These are phyloP conservation scores for Stylosanthes scabra DNA, from an alignment of 331 rosid genomes.

Conservation along the genomic window DNA sequence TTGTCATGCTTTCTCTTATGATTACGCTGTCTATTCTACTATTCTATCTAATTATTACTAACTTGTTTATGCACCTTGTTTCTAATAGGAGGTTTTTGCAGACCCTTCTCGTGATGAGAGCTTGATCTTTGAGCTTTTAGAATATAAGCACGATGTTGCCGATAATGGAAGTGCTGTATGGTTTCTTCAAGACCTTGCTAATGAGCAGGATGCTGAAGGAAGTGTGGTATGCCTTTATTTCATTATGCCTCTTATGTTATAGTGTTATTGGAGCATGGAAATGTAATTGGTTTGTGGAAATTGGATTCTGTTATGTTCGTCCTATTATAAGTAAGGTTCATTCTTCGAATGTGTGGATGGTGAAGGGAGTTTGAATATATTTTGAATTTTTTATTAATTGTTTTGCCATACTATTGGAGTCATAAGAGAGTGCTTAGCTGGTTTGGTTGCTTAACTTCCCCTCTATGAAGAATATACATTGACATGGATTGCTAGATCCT, in stretches of 20 bases:
- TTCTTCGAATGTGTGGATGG: neutral
- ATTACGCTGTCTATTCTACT: neutral
- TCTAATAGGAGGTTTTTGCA: slow-evolving; percentile 71
- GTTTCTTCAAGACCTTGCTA: slow-evolving; percentile 96
- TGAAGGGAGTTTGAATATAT: neutral
- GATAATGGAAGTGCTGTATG: slow-evolving; percentile 86
- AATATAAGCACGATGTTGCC: slow-evolving; percentile 68
- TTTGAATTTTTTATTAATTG: neutral
- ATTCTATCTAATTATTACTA: slow-evolving; percentile 13
- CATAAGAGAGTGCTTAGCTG: too few relatives aligned
- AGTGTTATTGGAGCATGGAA: neutral
- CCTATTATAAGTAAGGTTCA: neutral
- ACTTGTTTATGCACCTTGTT: slow-evolving; percentile 20
- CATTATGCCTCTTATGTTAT: neutral
- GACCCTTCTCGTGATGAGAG: slow-evolving; percentile 88
- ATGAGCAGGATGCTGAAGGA: slow-evolving; percentile 83
- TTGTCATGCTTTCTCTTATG: neutral
- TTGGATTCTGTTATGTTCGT: slow-evolving; percentile 1
- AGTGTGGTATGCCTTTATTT: slow-evolving; percentile 59
- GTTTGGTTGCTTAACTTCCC: neutral
- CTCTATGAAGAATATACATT: neutral
- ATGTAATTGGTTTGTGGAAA: slow-evolving; percentile 15
- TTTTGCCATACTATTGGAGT: too few relatives aligned
- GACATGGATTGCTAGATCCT: neutral
- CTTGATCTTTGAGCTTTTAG: slow-evolving; percentile 85